Evolutionary conservation across 2,329 filamentous ascomycete genomes (phyloP).

Genomic region (Aspergillus intermedius): DNA sequence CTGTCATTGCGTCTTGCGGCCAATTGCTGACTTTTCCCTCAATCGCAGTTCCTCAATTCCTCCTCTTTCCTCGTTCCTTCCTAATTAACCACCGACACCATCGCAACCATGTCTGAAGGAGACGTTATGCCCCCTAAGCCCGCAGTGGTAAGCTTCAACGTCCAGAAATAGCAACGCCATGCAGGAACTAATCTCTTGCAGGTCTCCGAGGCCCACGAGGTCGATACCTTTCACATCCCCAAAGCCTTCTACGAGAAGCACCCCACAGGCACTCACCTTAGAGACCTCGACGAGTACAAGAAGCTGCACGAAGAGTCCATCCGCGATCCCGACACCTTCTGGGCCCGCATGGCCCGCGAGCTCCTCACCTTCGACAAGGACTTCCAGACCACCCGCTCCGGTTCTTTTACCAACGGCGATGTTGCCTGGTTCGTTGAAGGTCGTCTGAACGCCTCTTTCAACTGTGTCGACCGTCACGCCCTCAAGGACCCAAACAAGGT

Average conservation of each 20-base stretch:
- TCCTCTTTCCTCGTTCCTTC: slow-evolving; percentile 1
- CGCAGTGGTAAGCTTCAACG: slow-evolving; percentile 33
- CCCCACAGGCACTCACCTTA: slow-evolving; percentile 54
- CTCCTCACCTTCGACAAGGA: slow-evolving; percentile 85
- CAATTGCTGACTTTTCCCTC: neutral
- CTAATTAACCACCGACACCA: neutral
- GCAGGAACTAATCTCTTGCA: slow-evolving; percentile 8
- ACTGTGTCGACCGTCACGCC: slow-evolving; percentile 96
- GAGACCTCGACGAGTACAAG: slow-evolving; percentile 57
- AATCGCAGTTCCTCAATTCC: neutral
- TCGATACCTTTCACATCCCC: slow-evolving; percentile 51
- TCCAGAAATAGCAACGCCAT: neutral
- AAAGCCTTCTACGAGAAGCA: slow-evolving; percentile 54
- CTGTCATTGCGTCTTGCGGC: too few relatives aligned
- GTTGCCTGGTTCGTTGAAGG: slow-evolving; percentile 93
- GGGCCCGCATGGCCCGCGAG: slow-evolving; percentile 77
- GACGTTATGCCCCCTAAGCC: slow-evolving; percentile 27
- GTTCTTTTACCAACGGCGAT: slow-evolving; percentile 72
- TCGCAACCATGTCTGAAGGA: slow-evolving; percentile 33
- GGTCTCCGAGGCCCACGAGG: slow-evolving; percentile 43
- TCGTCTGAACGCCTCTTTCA: slow-evolving; percentile 89
- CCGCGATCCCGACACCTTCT: slow-evolving; percentile 80
- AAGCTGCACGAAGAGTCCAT: slow-evolving; percentile 75
- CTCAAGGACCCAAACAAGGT: slow-evolving; percentile 86
- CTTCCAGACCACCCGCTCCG: slow-evolving; percentile 80